Percentiles rank a stretch among this genome's conserved stretches.
Evolutionary conservation across 768 basidiomycete genomes (phyloP).

Genomic region (Phanerodontia chrysosporium): DNA sequence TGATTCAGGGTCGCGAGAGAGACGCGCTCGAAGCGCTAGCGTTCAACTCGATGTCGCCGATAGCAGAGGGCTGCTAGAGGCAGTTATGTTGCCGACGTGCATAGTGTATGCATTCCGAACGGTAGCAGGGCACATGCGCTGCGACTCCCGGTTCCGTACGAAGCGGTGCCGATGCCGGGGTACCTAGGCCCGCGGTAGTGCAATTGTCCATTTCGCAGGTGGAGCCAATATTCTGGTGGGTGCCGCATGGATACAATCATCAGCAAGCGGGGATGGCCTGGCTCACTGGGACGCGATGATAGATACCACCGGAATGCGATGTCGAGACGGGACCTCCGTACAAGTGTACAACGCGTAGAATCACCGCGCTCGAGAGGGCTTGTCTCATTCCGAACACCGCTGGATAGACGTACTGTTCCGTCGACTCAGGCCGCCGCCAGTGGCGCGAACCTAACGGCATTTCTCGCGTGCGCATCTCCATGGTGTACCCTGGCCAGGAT

Average conservation of each 20-base stretch:
- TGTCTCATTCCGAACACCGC: neutral
- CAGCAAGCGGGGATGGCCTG: neutral
- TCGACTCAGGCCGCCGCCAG: neutral
- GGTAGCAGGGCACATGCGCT: too few relatives aligned
- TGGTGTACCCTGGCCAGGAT: neutral
- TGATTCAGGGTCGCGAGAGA: too few relatives aligned
- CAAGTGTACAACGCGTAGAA: neutral
- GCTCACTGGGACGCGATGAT: neutral
- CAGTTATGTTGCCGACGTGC: too few relatives aligned
- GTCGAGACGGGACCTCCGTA: neutral
- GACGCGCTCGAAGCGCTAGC: too few relatives aligned
- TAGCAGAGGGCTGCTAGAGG: too few relatives aligned
- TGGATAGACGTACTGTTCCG: too few relatives aligned
- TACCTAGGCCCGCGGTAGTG: too few relatives aligned
- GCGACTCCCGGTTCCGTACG: too few relatives aligned
- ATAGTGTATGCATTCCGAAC: too few relatives aligned
- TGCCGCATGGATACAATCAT: neutral
- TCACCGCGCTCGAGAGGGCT: neutral
- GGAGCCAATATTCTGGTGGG: neutral
- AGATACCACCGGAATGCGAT: neutral
- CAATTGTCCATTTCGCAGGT: too few relatives aligned
- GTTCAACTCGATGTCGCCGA: too few relatives aligned
- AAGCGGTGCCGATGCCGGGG: too few relatives aligned
- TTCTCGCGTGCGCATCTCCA: neutral
- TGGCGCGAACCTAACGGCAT: neutral